Percentiles rank a stretch among this genome's conserved stretches.
phyloP scores from a whole-genome alignment of 1,139 yeast genomes.

The Geotrichum restrictum region DNA sequence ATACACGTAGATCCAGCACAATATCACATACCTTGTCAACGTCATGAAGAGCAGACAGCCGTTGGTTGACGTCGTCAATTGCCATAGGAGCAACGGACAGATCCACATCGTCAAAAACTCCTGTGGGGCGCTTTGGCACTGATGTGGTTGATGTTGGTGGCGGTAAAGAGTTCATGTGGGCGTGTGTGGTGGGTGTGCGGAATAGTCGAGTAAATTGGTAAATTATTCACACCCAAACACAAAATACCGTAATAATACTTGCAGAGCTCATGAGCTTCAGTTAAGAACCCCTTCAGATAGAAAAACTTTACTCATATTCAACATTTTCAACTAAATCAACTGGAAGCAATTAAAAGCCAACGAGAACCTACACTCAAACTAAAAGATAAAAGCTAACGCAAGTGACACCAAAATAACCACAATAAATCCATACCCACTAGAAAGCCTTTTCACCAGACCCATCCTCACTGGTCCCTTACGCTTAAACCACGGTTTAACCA shows the following conservation, averaged over 20 bases:
- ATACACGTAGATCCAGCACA: no score
- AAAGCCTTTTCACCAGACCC: neutral
- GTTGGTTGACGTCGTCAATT: conserved; percentile 38
- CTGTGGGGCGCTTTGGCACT: conserved; percentile 10
- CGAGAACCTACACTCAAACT: neutral
- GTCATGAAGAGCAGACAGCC: conserved; percentile 40
- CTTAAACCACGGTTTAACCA: conserved; percentile 21
- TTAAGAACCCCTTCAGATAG: no score
- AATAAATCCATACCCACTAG: neutral
- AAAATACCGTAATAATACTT: no score
- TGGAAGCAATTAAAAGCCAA: neutral
- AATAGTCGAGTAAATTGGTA: neutral
- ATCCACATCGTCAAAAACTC: conserved; percentile 27
- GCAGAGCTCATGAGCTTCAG: no score
- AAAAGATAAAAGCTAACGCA: neutral
- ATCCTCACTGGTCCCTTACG: conserved; percentile 25
- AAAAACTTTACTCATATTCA: no score
- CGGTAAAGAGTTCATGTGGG: neutral
- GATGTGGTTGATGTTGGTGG: neutral
- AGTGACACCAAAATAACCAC: neutral
- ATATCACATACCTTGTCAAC: conserved; percentile 36
- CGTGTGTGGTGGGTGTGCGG: conserved; percentile 4
- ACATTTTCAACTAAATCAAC: neutral
- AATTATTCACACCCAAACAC: neutral
- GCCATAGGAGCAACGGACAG: conserved; percentile 33